Base-by-base conservation (phyloP, 2,329 filamentous ascomycete species). In the Ophiostoma sp. region DNA sequence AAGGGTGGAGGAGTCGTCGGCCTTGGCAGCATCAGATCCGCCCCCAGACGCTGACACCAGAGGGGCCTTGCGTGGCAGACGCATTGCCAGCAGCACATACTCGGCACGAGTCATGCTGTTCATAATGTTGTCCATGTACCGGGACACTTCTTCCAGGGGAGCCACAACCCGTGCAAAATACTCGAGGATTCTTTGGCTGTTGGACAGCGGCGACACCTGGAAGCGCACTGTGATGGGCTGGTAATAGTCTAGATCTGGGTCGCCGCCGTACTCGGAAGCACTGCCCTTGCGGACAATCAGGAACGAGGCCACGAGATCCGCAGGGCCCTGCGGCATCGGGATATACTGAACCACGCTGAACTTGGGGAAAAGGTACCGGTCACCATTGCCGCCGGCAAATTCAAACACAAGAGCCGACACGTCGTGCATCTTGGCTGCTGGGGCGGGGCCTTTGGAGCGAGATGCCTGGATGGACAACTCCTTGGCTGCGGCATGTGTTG, bases 321-420 rank as follows among this genome's bases (percentile, higher is more conserved):
- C 41, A 68, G 87, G 85, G 1, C 86, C 85, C 4, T 81, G 79
- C 3, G 81, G 76, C 1, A 81, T 78, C 11, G 81, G 76, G 1
- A 89, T 80, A 76, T 87, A 89, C 76, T 95, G 91, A 67, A 94
- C 78, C 44, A 94, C 89, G 78, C 89, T 91, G 76, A 91, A 90
- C 74, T 89, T 91, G 1, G 92, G 92, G 73, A 95, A 94, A 67
- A 92, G 80, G 76, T 91, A 94, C 35, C 91, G 86, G 77, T 94
- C 91, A 65, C 90, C 90, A 2, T 82, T 87, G 44, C 88, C 88
- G 66, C 85, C 85, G 5, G 81, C 77, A 77, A 92, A 92, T 74
- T 92, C 89, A 72, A 93, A 86, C 0, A 90, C 86, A 17, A 91
- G 82, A n/a, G 88, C 87, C 1, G 87, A 84, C 62, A 89, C 84